A percentile compares a stretch with the other conserved stretches of the same genome.
Conservation (phyloP, 1,139 yeast genomes). For the Kodamaea ohmeri region DNA sequence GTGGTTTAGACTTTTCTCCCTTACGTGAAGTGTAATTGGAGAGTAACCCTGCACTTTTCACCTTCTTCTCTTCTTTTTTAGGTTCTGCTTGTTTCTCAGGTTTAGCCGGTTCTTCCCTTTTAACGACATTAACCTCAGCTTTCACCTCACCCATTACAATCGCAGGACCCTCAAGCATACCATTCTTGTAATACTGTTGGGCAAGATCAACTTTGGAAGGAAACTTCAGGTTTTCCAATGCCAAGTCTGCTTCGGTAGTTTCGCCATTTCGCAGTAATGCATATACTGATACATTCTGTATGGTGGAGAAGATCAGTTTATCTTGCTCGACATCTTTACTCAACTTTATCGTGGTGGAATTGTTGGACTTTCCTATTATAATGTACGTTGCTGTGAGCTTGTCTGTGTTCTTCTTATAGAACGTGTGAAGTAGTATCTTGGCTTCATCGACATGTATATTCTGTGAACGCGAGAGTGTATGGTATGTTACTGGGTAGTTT, state of each 20-base stretch:
- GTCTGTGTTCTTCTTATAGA: constrained; percentile 31
- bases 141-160: constrained; percentile 16
- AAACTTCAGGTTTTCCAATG: constrained; percentile 28
- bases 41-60: constrained; percentile 13
- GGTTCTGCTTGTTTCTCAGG: background rate
- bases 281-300: constrained; percentile 32
- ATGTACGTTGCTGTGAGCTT: constrained; percentile 35
- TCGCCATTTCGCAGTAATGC: constrained; percentile 23
- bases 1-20: constrained; percentile 13
- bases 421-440: constrained; percentile 30
- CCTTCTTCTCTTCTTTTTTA: constrained; percentile 3
- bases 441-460: constrained; percentile 30
- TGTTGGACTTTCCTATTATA: constrained; percentile 26
- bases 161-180: constrained; percentile 37
- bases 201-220: constrained; percentile 20
- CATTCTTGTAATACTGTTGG: constrained; percentile 25
- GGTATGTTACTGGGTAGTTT: constrained; percentile 30
- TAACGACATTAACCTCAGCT: constrained; percentile 7
- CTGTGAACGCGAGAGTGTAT: constrained; percentile 27
- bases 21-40: constrained; percentile 26
- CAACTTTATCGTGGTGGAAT: constrained; percentile 20
- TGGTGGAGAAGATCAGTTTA: constrained; percentile 1
- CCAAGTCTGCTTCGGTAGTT: constrained; percentile 25
- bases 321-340: constrained; percentile 17
- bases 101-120: background rate